Evolutionary conservation across 305 asterid species (phyloP), one percentile per base, ranked within the genome.

Genomic region (Fraxinus baroniana): DNA sequence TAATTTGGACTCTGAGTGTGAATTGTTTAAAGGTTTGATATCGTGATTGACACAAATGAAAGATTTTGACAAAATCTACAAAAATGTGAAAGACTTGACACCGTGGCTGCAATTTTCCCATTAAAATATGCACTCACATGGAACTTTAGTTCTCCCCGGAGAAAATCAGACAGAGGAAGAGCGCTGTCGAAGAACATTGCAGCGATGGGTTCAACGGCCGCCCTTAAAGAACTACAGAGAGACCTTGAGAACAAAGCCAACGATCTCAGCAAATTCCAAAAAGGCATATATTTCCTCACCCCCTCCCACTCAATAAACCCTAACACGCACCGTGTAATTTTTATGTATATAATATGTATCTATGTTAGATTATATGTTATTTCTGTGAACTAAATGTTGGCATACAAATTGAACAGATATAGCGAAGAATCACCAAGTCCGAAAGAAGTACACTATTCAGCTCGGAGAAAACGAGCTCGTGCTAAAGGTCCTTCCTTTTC

Each of bases 401-500:
- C 46, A 60, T 83, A n/a, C 24, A 68, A 78, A 76, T 70, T 44
- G 80, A 83, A 0, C 86, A 94, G 99, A 95, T 83, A 86, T 91
- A 52, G 83, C 93, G 66, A 95, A 95, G 90, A 95, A 95, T 85
- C 97, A 95, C 62, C 97, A 93, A 88, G 95, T 93, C 28, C 86
- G 95, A 73, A 95, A 95, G 90, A 95, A 92, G 83, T 95, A 92
- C 83, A 95, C 98, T 24, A 90, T 95, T 83, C 98, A 95, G 87
- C 97, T 95, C 2, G 98, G 99, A 12, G 99, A 94, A 86, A 95
- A 95, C 81, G 97, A 95, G 90, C 99, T 95, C 46, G 99, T 95
- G 62, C 97, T 95, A 28, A 94, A 95, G 92, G 97, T 89, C 36
- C 81, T 22, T 77, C 49, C 15, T 44, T 66, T 77, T 20, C 49